Conservation (phyloP, 1,284 basidiomycete genomes). For the Heterobasidion occidentale region DNA sequence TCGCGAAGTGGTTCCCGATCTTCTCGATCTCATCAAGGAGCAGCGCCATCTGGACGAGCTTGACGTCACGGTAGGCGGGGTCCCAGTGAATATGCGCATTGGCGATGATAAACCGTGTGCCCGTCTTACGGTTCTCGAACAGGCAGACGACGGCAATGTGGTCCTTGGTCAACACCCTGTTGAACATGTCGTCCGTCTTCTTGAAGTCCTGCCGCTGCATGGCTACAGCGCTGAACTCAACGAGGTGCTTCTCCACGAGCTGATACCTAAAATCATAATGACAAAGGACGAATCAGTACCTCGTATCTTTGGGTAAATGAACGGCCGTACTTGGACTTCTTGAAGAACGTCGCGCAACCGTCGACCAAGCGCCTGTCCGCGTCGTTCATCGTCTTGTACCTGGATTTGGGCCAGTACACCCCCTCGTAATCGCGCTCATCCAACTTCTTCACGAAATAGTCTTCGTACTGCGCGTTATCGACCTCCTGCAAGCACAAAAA, state of each 20-base stretch:
- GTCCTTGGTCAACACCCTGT: conserved; percentile 94
- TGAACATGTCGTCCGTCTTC: conserved; percentile 99
- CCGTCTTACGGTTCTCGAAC: conserved; percentile 83
- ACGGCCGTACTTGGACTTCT: conserved; percentile 69
- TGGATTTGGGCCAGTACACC: conserved; percentile 89
- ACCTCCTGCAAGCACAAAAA: conserved; percentile 95
- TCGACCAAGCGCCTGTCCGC: conserved; percentile 86
- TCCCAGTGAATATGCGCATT: conserved; percentile 97
- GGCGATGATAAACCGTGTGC: conserved; percentile 82
- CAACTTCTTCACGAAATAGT: conserved; percentile 82
- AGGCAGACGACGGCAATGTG: conserved; percentile 88
- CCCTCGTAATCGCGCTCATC: conserved; percentile 83
- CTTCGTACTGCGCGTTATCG: conserved; percentile 89
- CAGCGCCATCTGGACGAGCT: conserved; percentile 92
- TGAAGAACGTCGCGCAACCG: conserved; percentile 97
- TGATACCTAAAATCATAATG: conserved; percentile 54
- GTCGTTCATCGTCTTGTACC: conserved; percentile 91
- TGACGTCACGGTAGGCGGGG: conserved; percentile 90
- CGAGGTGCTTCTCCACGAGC: conserved; percentile 89
- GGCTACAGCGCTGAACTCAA: conserved; percentile 93
- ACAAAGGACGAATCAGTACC: conserved; percentile 3
- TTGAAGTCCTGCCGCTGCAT: conserved; percentile 95
- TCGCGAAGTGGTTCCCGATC: conserved; percentile 79
- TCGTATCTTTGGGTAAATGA: not conserved
- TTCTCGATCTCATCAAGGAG: conserved; percentile 92